Conservation (phyloP, 371 early-diverging fungal genomes). For the Batkoa obscura region DNA sequence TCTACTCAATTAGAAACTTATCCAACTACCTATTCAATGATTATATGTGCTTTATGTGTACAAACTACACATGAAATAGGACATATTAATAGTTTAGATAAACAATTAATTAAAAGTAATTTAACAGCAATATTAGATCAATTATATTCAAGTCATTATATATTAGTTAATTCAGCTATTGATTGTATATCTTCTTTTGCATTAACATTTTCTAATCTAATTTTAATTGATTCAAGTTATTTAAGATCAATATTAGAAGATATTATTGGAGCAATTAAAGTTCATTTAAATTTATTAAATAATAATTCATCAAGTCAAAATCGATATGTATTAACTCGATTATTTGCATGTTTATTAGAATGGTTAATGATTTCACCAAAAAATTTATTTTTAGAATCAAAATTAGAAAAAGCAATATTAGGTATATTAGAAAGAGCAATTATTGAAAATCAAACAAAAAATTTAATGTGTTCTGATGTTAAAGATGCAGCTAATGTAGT, state of each 20-base stretch:
- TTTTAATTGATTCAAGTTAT: neutral
- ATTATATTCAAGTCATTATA: neutral
- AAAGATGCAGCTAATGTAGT: neutral
- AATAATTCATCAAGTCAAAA: neutral
- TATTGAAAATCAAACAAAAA: neutral
- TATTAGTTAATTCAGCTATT: neutral
- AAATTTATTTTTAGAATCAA: neutral
- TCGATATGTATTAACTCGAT: neutral
- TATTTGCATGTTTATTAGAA: neutral
- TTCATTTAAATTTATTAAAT: neutral
- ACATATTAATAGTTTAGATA: neutral
- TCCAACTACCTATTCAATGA: neutral
- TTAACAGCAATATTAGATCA: neutral
- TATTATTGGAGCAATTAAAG: constrained; percentile 3
- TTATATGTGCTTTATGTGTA: neutral
- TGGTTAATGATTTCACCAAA: constrained; percentile 1
- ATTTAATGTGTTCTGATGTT: neutral
- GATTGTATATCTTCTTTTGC: neutral
- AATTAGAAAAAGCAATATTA: neutral
- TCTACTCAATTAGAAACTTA: neutral
- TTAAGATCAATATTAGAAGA: neutral
- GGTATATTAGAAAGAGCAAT: neutral
- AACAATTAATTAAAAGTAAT: neutral
- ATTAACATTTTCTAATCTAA: neutral
- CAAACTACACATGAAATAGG: neutral